Evolutionary conservation across 139 green algal genomes (phyloP).

Genomic region (Monoraphidium neglectum): DNA sequence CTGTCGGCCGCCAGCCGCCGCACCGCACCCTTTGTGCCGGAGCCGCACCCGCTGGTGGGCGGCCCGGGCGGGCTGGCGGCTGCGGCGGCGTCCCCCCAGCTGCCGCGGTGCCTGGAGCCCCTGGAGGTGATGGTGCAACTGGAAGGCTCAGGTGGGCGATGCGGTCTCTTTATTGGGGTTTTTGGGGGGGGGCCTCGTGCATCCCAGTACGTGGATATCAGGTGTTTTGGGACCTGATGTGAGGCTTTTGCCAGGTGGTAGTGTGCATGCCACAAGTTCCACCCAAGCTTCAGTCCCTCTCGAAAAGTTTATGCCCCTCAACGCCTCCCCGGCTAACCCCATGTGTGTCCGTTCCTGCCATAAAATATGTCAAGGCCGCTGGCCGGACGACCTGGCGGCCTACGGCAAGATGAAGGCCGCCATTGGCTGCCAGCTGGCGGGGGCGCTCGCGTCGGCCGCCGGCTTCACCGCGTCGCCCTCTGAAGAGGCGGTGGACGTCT

Average conservation of each 20-base stretch:
- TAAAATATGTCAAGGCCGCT: too few relatives aligned
- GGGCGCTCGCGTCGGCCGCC: conserved; percentile 44
- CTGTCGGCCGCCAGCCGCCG: conserved; percentile 52
- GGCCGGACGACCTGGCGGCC: conserved; percentile 62
- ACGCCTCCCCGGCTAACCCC: too few relatives aligned
- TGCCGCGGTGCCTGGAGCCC: conserved; percentile 67
- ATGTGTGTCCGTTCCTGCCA: too few relatives aligned
- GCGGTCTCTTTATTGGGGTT: neutral
- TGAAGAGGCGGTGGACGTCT: conserved; percentile 70
- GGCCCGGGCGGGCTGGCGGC: conserved; percentile 1
- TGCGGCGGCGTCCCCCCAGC: neutral
- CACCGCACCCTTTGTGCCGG: conserved; percentile 65
- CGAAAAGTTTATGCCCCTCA: too few relatives aligned
- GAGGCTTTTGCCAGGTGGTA: too few relatives aligned
- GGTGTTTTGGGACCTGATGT: too few relatives aligned
- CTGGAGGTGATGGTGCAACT: conserved; percentile 78
- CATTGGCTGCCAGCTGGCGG: conserved; percentile 72
- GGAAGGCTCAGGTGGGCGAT: conserved; percentile 71
- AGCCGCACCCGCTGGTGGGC: conserved; percentile 67
- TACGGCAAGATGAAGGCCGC: conserved; percentile 78
- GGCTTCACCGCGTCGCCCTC: conserved; percentile 47
- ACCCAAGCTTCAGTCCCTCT: too few relatives aligned
- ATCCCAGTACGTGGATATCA: neutral
- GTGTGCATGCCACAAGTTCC: too few relatives aligned
- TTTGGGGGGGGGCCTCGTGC: neutral